Evolutionary conservation across 2,329 filamentous ascomycete genomes (phyloP).

Genomic region (Claviceps monticola): DNA sequence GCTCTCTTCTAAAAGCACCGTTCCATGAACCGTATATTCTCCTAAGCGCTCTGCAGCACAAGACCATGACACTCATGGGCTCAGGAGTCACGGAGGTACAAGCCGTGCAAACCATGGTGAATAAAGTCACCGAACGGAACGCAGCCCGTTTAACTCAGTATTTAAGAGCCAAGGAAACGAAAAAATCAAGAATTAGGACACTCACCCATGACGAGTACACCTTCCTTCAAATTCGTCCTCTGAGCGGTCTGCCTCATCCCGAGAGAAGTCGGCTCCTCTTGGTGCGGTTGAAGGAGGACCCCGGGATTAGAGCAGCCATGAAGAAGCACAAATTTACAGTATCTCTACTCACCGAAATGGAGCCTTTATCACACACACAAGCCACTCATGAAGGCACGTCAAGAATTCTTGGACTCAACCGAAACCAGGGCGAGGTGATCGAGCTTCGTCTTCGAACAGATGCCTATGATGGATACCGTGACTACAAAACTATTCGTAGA

Average conservation of each 20-base stretch:
- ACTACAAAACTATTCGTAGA: conserved; percentile 81
- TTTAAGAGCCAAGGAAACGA: conserved; percentile 13
- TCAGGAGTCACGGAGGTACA: conserved; percentile 46
- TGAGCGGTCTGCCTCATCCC: conserved; percentile 65
- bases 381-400: conserved; percentile 57
- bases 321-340: conserved; percentile 72
- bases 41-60: conserved; percentile 34
- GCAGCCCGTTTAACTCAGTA: conserved; percentile 22
- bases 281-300: conserved; percentile 62
- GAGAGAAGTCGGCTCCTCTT: conserved; percentile 59
- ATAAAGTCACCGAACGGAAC: conserved; percentile 34
- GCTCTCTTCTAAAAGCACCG: conserved; percentile 49
- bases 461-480: conserved; percentile 81
- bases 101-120: conserved; percentile 35
- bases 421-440: conserved; percentile 79
- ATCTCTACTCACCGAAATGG: conserved; percentile 85
- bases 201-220: conserved; percentile 53
- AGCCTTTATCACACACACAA: conserved; percentile 66
- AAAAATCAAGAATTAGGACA: conserved; percentile 3
- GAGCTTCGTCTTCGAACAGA: conserved; percentile 86
- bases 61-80: conserved; percentile 53
- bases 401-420: conserved; percentile 72
- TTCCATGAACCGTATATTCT: conserved; percentile 43
- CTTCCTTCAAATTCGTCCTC: conserved; percentile 63
- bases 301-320: conserved; percentile 78